A percentile compares a stretch with the other conserved stretches of the same genome.
Conservation (phyloP, 176 grass and related monocot species). For the Oryza longistaminata region DNA sequence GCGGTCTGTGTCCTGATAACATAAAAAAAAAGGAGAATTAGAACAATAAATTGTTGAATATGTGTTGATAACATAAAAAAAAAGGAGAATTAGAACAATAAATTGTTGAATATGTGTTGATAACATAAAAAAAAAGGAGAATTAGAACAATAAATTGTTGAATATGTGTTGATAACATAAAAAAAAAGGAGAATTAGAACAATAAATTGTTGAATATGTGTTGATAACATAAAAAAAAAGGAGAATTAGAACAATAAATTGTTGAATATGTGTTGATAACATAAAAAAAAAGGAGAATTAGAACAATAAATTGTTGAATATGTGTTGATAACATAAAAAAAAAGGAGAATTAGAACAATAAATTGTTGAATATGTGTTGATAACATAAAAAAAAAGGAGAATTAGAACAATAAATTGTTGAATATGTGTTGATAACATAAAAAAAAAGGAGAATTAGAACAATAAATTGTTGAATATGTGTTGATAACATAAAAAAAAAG, state of each 20-base stretch:
- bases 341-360: no score
- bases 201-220: not conserved
- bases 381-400: no score
- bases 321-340: no score
- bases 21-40: not conserved
- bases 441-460: no score
- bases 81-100: not conserved
- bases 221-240: not conserved
- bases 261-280: no score
- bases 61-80: not conserved
- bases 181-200: not conserved
- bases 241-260: no score
- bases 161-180: not conserved
- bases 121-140: not conserved
- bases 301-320: no score
- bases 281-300: no score
- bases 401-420: no score
- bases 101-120: not conserved
- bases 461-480: no score
- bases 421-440: no score
- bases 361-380: no score
- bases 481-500: not conserved
- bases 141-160: not conserved
- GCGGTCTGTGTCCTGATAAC: slow-evolving; percentile 78
- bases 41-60: not conserved